phyloP scores from a whole-genome alignment of 1,139 yeast genomes.

The Ogataea hybrid region DNA sequence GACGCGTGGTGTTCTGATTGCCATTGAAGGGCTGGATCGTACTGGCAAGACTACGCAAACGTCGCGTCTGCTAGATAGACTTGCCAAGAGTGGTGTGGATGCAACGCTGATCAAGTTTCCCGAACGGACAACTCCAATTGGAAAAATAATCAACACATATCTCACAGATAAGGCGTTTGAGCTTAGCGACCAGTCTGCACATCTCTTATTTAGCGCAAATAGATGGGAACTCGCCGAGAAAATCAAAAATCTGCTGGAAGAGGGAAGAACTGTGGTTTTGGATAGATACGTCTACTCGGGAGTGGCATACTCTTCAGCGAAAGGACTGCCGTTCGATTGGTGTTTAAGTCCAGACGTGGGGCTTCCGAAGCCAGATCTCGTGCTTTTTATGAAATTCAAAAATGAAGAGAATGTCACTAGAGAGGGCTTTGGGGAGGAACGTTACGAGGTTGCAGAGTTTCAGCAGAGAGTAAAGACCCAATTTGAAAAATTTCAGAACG shows the following conservation, averaged over 20 bases:
- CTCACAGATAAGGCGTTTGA: slow-evolving; percentile 49
- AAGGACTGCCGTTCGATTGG: slow-evolving; percentile 72
- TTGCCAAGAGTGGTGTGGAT: slow-evolving; percentile 24
- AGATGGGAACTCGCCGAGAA: slow-evolving; percentile 76
- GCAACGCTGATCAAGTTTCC: slow-evolving; percentile 74
- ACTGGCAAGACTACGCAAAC: slow-evolving; percentile 96
- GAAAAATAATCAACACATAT: slow-evolving; percentile 72
- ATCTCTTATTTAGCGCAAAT: slow-evolving; percentile 87
- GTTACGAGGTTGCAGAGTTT: slow-evolving; percentile 76
- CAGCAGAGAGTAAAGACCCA: slow-evolving; percentile 65
- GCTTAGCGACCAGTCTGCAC: slow-evolving; percentile 76
- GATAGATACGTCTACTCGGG: slow-evolving; percentile 95
- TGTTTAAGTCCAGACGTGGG: slow-evolving; percentile 80
- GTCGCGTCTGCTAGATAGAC: slow-evolving; percentile 34
- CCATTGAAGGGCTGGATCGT: slow-evolving; percentile 91
- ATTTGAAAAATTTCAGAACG: slow-evolving; percentile 49
- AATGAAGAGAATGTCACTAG: slow-evolving; percentile 48
- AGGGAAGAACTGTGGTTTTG: slow-evolving; percentile 62
- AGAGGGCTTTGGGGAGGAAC: slow-evolving; percentile 87
- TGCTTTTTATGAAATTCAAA: slow-evolving; percentile 68
- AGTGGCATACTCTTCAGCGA: slow-evolving; percentile 89
- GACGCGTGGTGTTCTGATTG: slow-evolving; percentile 66
- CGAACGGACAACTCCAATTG: slow-evolving; percentile 79
- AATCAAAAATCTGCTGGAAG: slow-evolving; percentile 45
- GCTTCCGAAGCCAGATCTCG: slow-evolving; percentile 81